Percentiles rank a stretch among this genome's conserved stretches.
phyloP scores from a whole-genome alignment of 345 rosid genomes.

The Cardamine resedifolia region DNA sequence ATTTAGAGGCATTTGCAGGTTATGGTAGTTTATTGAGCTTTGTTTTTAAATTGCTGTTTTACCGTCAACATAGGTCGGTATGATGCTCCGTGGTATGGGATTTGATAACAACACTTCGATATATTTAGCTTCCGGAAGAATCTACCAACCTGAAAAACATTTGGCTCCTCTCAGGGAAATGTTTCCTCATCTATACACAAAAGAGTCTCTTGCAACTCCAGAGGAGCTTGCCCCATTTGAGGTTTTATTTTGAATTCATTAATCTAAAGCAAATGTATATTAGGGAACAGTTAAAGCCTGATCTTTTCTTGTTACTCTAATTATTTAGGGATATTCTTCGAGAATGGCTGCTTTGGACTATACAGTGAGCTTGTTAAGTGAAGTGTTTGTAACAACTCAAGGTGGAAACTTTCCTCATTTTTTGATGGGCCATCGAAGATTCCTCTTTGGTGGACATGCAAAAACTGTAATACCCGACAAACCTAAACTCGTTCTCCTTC shows the following conservation, averaged over 20 bases:
- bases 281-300: neutral
- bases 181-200: conserved; percentile 85
- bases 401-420: conserved; percentile 98
- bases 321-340: conserved; percentile 72
- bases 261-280: neutral
- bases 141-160: conserved; percentile 68
- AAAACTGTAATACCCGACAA: conserved; percentile 89
- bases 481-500: conserved; percentile 69
- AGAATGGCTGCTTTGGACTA: conserved; percentile 97
- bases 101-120: conserved; percentile 79
- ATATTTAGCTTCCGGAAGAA: conserved; percentile 80
- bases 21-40: conserved; percentile 2
- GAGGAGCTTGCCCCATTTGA: conserved; percentile 84
- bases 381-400: conserved; percentile 89
- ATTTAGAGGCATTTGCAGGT: neutral
- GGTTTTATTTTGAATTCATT: conserved; percentile 45
- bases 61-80: conserved; percentile 81
- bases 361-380: conserved; percentile 80
- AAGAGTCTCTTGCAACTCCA: conserved; percentile 81
- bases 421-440: conserved; percentile 93
- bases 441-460: conserved; percentile 80
- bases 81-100: conserved; percentile 98
- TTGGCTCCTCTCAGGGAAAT: conserved; percentile 68
- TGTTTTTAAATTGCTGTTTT: conserved; percentile 37
- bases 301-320: conserved; percentile 17